Evolutionary conservation across 352 stramenopile genomes (phyloP).

Genomic region (Thalassiosira hispida): DNA sequence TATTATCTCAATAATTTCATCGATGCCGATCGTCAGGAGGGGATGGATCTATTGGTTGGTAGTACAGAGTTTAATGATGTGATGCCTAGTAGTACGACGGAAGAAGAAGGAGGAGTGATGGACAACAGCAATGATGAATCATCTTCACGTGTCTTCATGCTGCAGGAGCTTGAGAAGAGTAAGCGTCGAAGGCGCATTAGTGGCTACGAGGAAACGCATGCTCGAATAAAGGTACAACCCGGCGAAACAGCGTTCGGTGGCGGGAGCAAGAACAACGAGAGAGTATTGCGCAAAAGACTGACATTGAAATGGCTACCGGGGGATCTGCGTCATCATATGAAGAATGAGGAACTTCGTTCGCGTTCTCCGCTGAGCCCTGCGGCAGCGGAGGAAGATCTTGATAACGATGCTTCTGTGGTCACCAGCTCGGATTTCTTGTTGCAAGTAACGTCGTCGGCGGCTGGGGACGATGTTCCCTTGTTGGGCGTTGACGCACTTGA

Average conservation of each 20-base stretch:
- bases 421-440: conserved; percentile 51
- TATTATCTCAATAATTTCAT: conserved; percentile 97
- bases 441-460: conserved; percentile 31
- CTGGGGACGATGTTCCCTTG: neutral
- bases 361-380: conserved; percentile 31
- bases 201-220: conserved; percentile 47
- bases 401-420: neutral
- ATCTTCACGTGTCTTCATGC: conserved; percentile 19
- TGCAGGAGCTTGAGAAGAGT: conserved; percentile 35
- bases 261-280: neutral
- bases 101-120: neutral
- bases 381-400: conserved; percentile 31
- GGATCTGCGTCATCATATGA: conserved; percentile 67
- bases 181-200: conserved; percentile 15
- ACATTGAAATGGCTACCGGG: conserved; percentile 63
- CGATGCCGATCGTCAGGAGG: conserved; percentile 93
- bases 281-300: conserved; percentile 10
- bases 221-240: conserved; percentile 37
- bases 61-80: conserved; percentile 60
- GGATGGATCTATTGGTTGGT: conserved; percentile 91
- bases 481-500: conserved; percentile 20
- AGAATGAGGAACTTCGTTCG: conserved; percentile 40
- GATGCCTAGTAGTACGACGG: neutral
- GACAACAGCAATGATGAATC: conserved; percentile 19
- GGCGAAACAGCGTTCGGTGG: neutral